A percentile compares a stretch with the other conserved stretches of the same genome.
These are phyloP conservation scores for Botrytis squamosa DNA, from an alignment of 2,329 filamentous ascomycete species.

Conservation along the genomic window DNA sequence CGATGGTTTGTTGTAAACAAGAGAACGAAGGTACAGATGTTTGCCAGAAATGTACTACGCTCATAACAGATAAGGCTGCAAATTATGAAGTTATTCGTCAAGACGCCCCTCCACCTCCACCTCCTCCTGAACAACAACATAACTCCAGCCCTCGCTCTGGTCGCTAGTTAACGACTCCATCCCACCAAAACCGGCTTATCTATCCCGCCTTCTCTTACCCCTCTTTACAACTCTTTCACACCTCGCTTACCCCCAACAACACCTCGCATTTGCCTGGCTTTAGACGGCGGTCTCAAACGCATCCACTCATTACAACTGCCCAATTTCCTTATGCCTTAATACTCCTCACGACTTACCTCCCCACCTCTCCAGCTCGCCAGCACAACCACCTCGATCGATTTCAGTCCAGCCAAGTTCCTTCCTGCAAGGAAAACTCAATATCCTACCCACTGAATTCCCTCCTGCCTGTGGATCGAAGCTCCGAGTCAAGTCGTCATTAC, in stretches of 20 bases:
- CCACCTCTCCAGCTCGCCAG: no score
- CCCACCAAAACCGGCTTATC: not conserved
- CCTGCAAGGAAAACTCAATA: accelerated
- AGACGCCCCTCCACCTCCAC: no score
- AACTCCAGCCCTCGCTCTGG: no score
- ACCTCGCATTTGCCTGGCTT: not conserved
- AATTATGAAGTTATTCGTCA: no score
- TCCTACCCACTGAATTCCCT: not conserved
- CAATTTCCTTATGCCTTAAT: not conserved
- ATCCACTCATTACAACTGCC: not conserved
- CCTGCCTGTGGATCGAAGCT: not conserved
- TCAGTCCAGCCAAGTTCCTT: not conserved
- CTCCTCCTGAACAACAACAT: no score
- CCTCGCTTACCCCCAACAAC: not conserved
- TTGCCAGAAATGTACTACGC: no score
- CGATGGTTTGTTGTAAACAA: no score
- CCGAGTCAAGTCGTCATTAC: not conserved
- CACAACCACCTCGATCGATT: not conserved
- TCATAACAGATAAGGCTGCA: no score
- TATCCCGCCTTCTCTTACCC: not conserved
- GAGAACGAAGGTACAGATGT: no score
- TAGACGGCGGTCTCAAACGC: not conserved
- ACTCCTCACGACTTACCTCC: not conserved
- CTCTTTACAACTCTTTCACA: not conserved
- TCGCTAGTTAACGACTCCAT: not conserved